Evolutionary conservation across 192 early-diverging fungal genomes (phyloP), one percentile per base, ranked within the genome.

Genomic region (Thamnidium elegans): DNA sequence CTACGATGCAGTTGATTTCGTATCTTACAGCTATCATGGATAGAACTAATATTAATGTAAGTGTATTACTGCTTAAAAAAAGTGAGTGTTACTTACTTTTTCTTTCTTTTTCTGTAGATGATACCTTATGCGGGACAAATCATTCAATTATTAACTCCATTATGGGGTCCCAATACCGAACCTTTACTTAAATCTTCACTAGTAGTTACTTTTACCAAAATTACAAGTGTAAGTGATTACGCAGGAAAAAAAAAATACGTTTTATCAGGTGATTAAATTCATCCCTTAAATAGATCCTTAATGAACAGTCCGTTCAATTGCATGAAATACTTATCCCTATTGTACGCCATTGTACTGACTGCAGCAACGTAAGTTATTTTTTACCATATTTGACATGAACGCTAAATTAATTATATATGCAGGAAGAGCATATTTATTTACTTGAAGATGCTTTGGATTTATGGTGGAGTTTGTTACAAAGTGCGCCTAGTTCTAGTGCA

Each of bases 361-460:
- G 84, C 0, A 79, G 68, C 45, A 72, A 79, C 44, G 84, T 81
- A 52, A 71, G 73, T 68, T 15, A 9, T 34, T 7, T n/a, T 15
- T 39, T 17, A n/a, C 36, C 7, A 0, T 65, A 7, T n/a, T 45
- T 30, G 11, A 15, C 8, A 44, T 13, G 1, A 1, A 42, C 4
- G 4, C 20, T 19, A 19, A 47, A 45, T n/a, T n/a, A 2, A 30
- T 20, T 63, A 14, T 34, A 11, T 48, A 73, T 17, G 62, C 63
- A 86, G 73, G 79, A 83, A 17, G 84, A 80, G 1, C 88, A 92
- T 75, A 76, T 93, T 6, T 95, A 94, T 55, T 62, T 97, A 59
- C 79, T 95, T 23, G 95, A 96, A 64, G 95, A 97, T 62, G 91
- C 86, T 2, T 78, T 96, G n/a, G 92, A 95, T 58, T 79, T 97